A percentile compares a stretch with the other conserved stretches of the same genome.
Conservation (phyloP, 2,329 filamentous ascomycete genomes). For the Cladophialophora bantiana region DNA sequence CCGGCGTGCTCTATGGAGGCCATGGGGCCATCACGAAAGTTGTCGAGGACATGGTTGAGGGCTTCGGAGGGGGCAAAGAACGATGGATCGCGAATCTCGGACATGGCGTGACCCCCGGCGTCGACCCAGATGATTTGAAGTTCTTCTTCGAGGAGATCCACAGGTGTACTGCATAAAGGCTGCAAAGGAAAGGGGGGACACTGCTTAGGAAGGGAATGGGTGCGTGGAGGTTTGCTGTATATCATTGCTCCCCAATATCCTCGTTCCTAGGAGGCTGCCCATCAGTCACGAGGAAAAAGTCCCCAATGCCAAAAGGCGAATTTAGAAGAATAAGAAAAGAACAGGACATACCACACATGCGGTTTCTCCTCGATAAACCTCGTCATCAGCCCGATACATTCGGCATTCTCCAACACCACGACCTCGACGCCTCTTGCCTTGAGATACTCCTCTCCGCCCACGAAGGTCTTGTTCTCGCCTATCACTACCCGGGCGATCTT, state of each 20-base stretch:
- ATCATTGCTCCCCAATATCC: slow-evolving; percentile 56
- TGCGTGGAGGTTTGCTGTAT: background rate
- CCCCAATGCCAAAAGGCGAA: no score
- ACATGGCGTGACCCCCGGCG: slow-evolving; percentile 95
- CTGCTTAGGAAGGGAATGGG: background rate
- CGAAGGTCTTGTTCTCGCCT: slow-evolving; percentile 77
- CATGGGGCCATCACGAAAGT: slow-evolving; percentile 79
- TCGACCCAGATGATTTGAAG: slow-evolving; percentile 89
- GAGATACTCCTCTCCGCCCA: slow-evolving; percentile 76
- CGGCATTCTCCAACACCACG: slow-evolving; percentile 69
- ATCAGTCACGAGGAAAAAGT: background rate
- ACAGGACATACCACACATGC: slow-evolving; percentile 67
- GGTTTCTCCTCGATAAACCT: slow-evolving; percentile 76
- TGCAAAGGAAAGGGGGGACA: slow-evolving; percentile 6
- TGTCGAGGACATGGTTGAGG: slow-evolving; percentile 84
- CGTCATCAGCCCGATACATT: slow-evolving; percentile 73
- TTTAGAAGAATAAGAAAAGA: slow-evolving; percentile 5
- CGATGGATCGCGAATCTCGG: slow-evolving; percentile 98
- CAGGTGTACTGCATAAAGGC: slow-evolving; percentile 56
- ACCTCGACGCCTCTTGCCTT: slow-evolving; percentile 73
- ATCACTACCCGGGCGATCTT: slow-evolving; percentile 76
- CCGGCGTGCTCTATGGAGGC: slow-evolving; percentile 87
- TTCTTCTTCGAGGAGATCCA: slow-evolving; percentile 96
- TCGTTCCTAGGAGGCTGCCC: slow-evolving; percentile 57
- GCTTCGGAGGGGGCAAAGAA: slow-evolving; percentile 82